Evolutionary conservation across 192 early-diverging fungal genomes (phyloP).

Genomic region (Cladochytrium replicatum): DNA sequence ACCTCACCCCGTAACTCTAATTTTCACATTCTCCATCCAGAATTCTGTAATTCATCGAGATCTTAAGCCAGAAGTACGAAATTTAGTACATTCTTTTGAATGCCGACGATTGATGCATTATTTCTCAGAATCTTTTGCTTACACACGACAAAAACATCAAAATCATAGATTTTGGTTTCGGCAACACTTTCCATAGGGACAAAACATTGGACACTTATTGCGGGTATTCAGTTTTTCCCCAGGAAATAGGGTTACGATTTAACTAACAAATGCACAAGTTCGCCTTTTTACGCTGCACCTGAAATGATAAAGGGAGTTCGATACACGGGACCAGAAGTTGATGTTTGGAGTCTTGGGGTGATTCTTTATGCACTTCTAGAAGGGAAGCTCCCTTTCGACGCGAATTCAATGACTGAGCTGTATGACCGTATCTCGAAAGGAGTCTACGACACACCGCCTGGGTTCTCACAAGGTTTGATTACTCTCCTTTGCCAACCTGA

Average conservation of each 20-base stretch:
- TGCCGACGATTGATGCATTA: no score
- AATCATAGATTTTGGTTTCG: slow-evolving; percentile 57
- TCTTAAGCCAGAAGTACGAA: slow-evolving; percentile 43
- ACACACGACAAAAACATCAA: slow-evolving; percentile 36
- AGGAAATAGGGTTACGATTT: neutral
- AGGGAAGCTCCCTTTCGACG: slow-evolving; percentile 50
- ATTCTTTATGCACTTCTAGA: slow-evolving; percentile 49
- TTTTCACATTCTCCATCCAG: slow-evolving; percentile 9
- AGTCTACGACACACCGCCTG: no score
- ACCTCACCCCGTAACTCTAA: neutral
- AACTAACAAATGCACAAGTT: no score
- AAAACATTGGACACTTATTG: slow-evolving; percentile 57
- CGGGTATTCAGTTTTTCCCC: slow-evolving; percentile 25
- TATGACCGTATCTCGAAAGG: slow-evolving; percentile 53
- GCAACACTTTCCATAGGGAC: slow-evolving; percentile 36
- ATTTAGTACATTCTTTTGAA: neutral
- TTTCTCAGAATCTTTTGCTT: slow-evolving; percentile 42
- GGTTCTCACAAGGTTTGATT: no score
- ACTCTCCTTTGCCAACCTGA: no score
- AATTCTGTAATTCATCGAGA: slow-evolving; percentile 51
- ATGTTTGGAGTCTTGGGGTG: slow-evolving; percentile 54
- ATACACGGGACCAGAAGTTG: slow-evolving; percentile 47
- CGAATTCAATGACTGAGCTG: slow-evolving; percentile 42
- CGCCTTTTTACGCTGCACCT: slow-evolving; percentile 52
- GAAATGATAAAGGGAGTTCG: slow-evolving; percentile 54